Conservation (phyloP, 345 rosid species). For the Aquilaria malaccensis region DNA sequence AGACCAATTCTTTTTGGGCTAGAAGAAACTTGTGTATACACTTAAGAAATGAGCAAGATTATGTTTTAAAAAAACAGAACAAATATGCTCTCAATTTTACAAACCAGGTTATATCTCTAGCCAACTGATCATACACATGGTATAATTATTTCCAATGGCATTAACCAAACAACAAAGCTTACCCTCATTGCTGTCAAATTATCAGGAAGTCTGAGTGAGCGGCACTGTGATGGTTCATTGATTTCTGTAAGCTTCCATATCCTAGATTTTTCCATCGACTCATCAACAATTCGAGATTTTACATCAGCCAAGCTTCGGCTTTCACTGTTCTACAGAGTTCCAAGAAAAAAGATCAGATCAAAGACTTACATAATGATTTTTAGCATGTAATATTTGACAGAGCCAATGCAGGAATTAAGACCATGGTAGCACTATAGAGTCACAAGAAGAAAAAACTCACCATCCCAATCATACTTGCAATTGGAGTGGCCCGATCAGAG, state of each 20-base stretch:
- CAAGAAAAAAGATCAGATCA: slow-evolving; percentile 14
- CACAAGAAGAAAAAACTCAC: slow-evolving; percentile 27
- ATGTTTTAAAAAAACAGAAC: background rate
- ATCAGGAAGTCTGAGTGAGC: slow-evolving; percentile 64
- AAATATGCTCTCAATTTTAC: background rate
- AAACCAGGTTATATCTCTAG: slow-evolving; percentile 2
- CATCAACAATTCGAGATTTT: slow-evolving; percentile 65
- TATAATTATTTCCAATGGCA: background rate
- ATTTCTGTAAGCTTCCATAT: slow-evolving; percentile 73
- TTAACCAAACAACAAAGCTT: slow-evolving; percentile 8
- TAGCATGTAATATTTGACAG: background rate
- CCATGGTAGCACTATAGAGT: no score
- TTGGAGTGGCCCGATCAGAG: slow-evolving; percentile 42
- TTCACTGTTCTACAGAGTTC: slow-evolving; percentile 41
- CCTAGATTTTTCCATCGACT: slow-evolving; percentile 48
- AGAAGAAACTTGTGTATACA: no score
- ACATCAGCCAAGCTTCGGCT: slow-evolving; percentile 43
- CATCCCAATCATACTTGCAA: slow-evolving; percentile 50
- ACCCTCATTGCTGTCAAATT: slow-evolving; percentile 53
- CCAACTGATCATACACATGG: background rate
- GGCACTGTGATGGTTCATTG: slow-evolving; percentile 64
- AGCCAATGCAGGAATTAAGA: no score
- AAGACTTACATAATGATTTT: background rate
- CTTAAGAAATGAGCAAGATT: background rate
- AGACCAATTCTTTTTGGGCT: no score